Conservation (phyloP, 2,329 filamentous ascomycete genomes). For the Metarhizium rileyi region DNA sequence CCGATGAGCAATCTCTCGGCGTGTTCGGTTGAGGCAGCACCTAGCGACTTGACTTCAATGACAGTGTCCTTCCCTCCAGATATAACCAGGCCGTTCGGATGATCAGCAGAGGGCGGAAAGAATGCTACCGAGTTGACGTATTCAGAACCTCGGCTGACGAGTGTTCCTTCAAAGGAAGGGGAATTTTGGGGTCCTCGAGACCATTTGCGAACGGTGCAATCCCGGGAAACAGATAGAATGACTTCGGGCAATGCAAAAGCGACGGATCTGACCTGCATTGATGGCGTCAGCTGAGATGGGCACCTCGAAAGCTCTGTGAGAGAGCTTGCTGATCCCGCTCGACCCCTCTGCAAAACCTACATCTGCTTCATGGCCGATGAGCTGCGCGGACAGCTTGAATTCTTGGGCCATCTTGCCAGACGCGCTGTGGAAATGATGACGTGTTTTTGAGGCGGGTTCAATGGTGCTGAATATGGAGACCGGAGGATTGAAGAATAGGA, state of each 20-base stretch:
- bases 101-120: slow-evolving; percentile 55
- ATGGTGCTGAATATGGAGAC: too few species aligned
- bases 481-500: neutral
- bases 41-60: slow-evolving; percentile 76
- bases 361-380: slow-evolving; percentile 87
- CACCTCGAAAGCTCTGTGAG: neutral
- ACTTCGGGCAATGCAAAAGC: slow-evolving; percentile 63
- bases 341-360: slow-evolving; percentile 42
- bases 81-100: slow-evolving; percentile 71
- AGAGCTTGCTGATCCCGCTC: neutral
- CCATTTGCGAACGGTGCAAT: slow-evolving; percentile 86
- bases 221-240: slow-evolving; percentile 79
- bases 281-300: neutral
- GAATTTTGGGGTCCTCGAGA: slow-evolving; percentile 55
- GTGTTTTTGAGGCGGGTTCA: neutral
- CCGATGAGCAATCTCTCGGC: slow-evolving; percentile 80
- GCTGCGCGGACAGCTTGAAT: slow-evolving; percentile 87
- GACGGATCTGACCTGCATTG: slow-evolving; percentile 70
- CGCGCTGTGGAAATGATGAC: slow-evolving; percentile 5
- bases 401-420: slow-evolving; percentile 55
- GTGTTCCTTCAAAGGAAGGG: slow-evolving; percentile 64
- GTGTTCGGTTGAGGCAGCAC: slow-evolving; percentile 57
- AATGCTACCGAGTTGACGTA: slow-evolving; percentile 85
- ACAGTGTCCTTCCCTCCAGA: slow-evolving; percentile 88
- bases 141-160: slow-evolving; percentile 68